Evolutionary conservation across 1,139 yeast genomes (phyloP).

Genomic region (Scheffersomyces illinoinensis): DNA sequence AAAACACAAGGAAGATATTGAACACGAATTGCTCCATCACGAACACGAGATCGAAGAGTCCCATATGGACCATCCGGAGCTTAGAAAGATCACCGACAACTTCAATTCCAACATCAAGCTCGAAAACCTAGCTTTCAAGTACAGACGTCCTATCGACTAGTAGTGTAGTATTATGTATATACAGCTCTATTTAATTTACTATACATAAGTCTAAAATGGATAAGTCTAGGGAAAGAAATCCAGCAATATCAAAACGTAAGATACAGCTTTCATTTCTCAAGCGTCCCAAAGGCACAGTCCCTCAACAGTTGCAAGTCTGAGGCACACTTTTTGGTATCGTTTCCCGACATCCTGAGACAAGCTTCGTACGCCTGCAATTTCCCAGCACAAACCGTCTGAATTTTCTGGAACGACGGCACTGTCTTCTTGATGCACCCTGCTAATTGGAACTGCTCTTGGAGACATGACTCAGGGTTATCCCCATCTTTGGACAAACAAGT

Average conservation of each 20-base stretch:
- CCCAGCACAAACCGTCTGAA: constrained; percentile 57
- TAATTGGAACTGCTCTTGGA: constrained; percentile 49
- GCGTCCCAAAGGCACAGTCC: constrained; percentile 36
- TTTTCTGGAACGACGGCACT: constrained; percentile 66
- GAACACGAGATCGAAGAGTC: constrained; percentile 75
- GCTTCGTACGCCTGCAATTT: constrained; percentile 60
- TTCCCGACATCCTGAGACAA: constrained; percentile 47
- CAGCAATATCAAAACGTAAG: not conserved
- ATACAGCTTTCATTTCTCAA: constrained; percentile 7
- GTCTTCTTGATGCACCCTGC: constrained; percentile 56
- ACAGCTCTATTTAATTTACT: not conserved
- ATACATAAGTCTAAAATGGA: no score
- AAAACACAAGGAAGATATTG: constrained; percentile 86
- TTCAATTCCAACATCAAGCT: constrained; percentile 36
- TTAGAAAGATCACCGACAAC: constrained; percentile 32
- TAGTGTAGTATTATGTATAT: not conserved
- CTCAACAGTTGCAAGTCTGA: constrained; percentile 31
- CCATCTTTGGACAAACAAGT: constrained; percentile 55
- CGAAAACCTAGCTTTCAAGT: constrained; percentile 40
- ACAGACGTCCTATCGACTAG: constrained; percentile 10
- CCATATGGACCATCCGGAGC: constrained; percentile 44
- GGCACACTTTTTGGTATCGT: constrained; percentile 29
- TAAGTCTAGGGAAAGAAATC: not conserved
- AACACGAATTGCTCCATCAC: constrained; percentile 86
- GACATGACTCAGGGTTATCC: constrained; percentile 49